Evolutionary conservation across 192 early-diverging fungal genomes (phyloP), one percentile per base, ranked within the genome.

Genomic region (Spizellomyces sp.): DNA sequence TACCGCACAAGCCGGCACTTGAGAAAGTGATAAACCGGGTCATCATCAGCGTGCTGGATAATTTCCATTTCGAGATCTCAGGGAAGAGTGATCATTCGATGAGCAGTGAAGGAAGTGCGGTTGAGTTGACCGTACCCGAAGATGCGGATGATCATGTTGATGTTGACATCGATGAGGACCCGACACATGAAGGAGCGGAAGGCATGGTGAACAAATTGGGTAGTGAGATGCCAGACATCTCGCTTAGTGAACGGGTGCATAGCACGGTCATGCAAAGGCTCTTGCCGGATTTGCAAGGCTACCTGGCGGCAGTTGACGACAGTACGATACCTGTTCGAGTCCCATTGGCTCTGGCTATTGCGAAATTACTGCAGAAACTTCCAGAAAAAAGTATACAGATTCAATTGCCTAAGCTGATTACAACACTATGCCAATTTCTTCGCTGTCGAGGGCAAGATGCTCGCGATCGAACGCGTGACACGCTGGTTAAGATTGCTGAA

Each of bases 321-420:
- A 86, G 93, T 14, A 92, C 86, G 58, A 79, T 96, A 45, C 84
- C 82, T 14, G 71, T 92, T 8, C 91, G 98, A 60, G 86, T 96
- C 0, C 95, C 95, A 1, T 75, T 99, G 9, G 93, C 94, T 2
- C 70, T 98, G 55, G 91, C 93, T 7, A 89, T 96, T 52, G 89
- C 92, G 44, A 86, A 91, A 14, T 73, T 99, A n/a, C 81, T 99
- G 60, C 88, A 86, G 19, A 84, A 84, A 45, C 78, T 99, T 19
- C 94, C 98, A 6, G 82, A 84, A 66, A 75, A 80, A 9, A 90
- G 95, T 0, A 83, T 91, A 78, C 81, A 86, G n/a, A 50, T 85
- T 15, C 92, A 96, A 79, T 82, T 99, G 15, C 94, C 96, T 6
- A 90, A 91, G 27, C 74, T 99, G 9, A 77, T 99, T 66, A 93